phyloP scores from a whole-genome alignment of 331 rosid species.

The Dryas integrifolia region DNA sequence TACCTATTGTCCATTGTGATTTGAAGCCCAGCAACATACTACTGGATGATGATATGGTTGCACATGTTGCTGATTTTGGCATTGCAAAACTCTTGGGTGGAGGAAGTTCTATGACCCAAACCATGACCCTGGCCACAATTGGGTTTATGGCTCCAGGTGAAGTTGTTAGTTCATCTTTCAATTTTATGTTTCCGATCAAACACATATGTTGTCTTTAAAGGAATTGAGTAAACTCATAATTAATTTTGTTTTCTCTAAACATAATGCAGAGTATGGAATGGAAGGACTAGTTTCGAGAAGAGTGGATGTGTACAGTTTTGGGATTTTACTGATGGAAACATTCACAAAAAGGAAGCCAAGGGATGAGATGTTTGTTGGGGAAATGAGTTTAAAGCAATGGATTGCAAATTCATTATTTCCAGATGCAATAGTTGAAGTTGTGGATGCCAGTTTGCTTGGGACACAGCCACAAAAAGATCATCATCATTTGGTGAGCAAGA shows the following conservation, averaged over 20 bases:
- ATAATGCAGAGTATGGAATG: conserved; percentile 32
- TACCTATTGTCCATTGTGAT: conserved; percentile 44
- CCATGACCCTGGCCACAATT: conserved; percentile 33
- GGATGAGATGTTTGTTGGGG: conserved; percentile 39
- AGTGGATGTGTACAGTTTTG: conserved; percentile 54
- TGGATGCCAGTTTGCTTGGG: conserved; percentile 25
- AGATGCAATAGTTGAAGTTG: conserved; percentile 10
- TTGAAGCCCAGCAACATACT: conserved; percentile 40
- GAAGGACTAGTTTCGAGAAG: conserved; percentile 39
- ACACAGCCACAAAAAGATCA: neutral
- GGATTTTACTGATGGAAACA: conserved; percentile 43
- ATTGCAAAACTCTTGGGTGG: conserved; percentile 15
- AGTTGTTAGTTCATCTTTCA: neutral
- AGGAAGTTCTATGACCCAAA: conserved; percentile 28
- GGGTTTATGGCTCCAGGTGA: conserved; percentile 59
- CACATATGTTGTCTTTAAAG: neutral
- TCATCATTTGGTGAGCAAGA: neutral
- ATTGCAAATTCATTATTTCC: conserved; percentile 22
- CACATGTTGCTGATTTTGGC: conserved; percentile 45
- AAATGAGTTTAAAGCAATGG: conserved; percentile 37
- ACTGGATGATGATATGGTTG: conserved; percentile 43
- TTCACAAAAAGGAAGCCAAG: conserved; percentile 49
- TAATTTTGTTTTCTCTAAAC: too few relatives aligned
- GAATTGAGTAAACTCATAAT: too few relatives aligned
- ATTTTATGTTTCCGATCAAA: conserved; percentile 26